Base-by-base conservation (phyloP, 305 asterid species). In the Fraxinus xanthoxyloides region DNA sequence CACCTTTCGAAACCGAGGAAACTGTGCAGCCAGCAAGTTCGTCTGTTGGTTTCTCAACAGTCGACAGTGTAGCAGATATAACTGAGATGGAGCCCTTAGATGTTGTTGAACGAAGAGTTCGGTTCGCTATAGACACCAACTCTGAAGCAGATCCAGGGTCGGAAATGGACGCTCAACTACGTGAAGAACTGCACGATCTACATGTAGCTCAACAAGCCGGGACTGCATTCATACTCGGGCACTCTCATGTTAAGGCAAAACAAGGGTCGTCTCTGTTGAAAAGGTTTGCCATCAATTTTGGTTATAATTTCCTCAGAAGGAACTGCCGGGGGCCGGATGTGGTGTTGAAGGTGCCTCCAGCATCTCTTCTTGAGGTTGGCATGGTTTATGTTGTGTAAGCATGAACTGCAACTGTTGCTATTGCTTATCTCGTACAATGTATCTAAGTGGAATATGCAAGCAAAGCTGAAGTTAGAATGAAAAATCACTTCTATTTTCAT, bases 251-350 rank as follows among this genome's bases (percentile, higher is more conserved):
- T 0, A 85, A 79, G 88, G 95, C 98, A 0, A 94, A 95, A 69
- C 96, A 89, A 74, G 99, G 98, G 0, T 95, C 99, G 79, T 94
- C 99, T 7, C 43, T 93, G 19, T 82, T 90, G 65, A 95, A 93
- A 92, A 89, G 92, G 87, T 48, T 91, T 86, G 98, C 98, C 0
- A 90, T 95, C 21, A 88, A 95, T 85, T 86, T 88, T 24, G 99
- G 97, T 38, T 95, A 94, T 78, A 95, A 91, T 89, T 90, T 95
- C 84, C 89, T 94, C 0, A 80, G 97, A 65, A 88, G 97, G 82
- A 95, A 95, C 59, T 94, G 98, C 38, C 85, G 99, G 78, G 98
- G 99, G 19, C 91, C 98, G 1, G 99, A 94, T 84, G 99, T 95
- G 82, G 92, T 95, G 32, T 87, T 95, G 6, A 95, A 91, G 90